Percentiles rank a stretch among this genome's conserved stretches.
phyloP scores from a whole-genome alignment of 2,329 filamentous ascomycete species.

The Aspergillus sergii region DNA sequence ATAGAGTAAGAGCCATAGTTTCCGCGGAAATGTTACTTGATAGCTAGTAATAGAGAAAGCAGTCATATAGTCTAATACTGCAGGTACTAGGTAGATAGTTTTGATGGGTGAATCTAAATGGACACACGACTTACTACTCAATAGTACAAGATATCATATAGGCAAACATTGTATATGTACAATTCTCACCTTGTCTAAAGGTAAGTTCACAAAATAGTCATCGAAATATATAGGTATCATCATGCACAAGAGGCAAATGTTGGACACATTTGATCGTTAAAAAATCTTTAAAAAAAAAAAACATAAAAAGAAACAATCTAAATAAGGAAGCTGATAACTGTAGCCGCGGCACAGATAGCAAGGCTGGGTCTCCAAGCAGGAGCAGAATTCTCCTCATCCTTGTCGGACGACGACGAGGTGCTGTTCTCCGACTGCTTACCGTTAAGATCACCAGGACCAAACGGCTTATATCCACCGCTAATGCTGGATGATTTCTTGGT shows the following conservation, averaged over 20 bases:
- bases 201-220: not conserved
- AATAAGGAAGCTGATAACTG: not conserved
- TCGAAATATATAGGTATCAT: not conserved
- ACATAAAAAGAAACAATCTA: not conserved
- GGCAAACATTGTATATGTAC: not conserved
- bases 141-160: not conserved
- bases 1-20: too few relatives aligned
- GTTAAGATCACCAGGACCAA: constrained; percentile 5
- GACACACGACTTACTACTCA: not conserved
- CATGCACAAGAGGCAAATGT: not conserved
- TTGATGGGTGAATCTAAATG: not conserved
- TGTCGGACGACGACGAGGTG: not conserved
- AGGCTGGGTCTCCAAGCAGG: not conserved
- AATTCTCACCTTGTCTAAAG: not conserved
- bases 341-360: not conserved
- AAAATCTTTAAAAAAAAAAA: not conserved
- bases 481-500: constrained; percentile 13
- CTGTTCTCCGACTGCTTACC: constrained; percentile 2
- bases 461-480: constrained; percentile 14
- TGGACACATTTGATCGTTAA: not conserved
- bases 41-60: too few relatives aligned
- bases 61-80: not conserved
- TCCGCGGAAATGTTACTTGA: too few relatives aligned
- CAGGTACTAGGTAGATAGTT: not conserved
- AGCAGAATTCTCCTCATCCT: not conserved